Evolutionary conservation across 2,329 filamentous ascomycete genomes (phyloP), one percentile per base, ranked within the genome.

Genomic region (Epichloe baconii): DNA sequence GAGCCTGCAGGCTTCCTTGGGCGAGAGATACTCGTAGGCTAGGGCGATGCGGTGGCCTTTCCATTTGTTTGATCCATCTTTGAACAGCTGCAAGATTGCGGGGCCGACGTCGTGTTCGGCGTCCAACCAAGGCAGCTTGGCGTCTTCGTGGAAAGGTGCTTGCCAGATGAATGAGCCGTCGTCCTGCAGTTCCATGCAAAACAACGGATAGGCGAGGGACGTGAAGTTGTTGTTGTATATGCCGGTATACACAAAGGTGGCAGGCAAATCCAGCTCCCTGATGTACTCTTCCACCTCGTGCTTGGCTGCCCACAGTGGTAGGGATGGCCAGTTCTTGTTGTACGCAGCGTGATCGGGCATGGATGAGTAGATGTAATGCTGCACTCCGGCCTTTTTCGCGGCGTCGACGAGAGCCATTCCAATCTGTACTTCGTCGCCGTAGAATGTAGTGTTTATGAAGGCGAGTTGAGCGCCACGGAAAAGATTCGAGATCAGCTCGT

Each of bases 181-280:
- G 1, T 75, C 67, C 67, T 88, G 83, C 45, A 95, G 72, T 56
- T 94, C 88, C 86, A 96, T 95, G 70, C 90, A 93, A 71, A 97
- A 97, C 4, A 97, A 76, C 1, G 93, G 93, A 63, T 95, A 97
- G 1, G 82, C 82, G 35, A 96, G 76, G 45, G 87, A 93, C 34
- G 91, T 97, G 69, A 97, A 98, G 66, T 98, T 97, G 70, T 97
- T 97, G 75, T 97, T 95, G 75, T 97, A 98, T 61, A 96, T 96
- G 53, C 91, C 93, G 10, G 90, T 88, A 68, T 96, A 96, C 57
- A 96, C 84, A 66, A 95, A 97, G 0, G 91, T 97, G 1, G 90
- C 83, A 0, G 88, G 88, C 11, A 96, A 75, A 10, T 83, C 83
- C 41, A 95, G 79, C 64, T 88, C 80, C 52, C 87, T 82, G 48